Evolutionary conservation across 306 rosid genomes (phyloP), one percentile per base, ranked within the genome.

Genomic region (Purshia tridentata): DNA sequence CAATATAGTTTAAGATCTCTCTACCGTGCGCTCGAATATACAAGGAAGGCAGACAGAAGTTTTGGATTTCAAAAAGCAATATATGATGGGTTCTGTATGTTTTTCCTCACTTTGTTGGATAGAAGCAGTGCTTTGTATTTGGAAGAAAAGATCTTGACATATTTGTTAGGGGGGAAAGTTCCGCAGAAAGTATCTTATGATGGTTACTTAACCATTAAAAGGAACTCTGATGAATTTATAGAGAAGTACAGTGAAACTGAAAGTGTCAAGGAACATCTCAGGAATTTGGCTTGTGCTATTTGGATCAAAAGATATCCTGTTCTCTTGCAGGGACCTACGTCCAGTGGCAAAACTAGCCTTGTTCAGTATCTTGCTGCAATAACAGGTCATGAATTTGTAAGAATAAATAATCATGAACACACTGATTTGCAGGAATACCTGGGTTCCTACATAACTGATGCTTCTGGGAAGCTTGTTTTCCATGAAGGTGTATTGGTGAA

Each of bases 271-370:
- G 92, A 89, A 77, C 93, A 91, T 78, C 90, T 94, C 66, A 84
- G 86, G 50, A 89, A 81, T 80, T 80, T 91, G 87, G 90, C 92
- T 49, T 84, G 98, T 64, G 95, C 97, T 22, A 88, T 91, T 76
- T 83, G 90, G 58, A 77, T 90, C 48, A 86, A 79, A 73, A 86
- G 84, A 77, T 94, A 91, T 78, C 97, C 98, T 42, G 91, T 94
- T 50, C 95, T 94, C 58, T 80, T 94, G 84, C 98, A 94, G 85
- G 98, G 98, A 49, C 98, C 98, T 51, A 94, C 97, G 0, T 94
- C 98, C 59, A 89, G 97, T 73, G 98, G 98, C 81, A 94, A 94
- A 81, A 91, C 98, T 62, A 94, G 98, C 86, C 94, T 94, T 80
- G 90, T 94, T 64, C 86, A 82, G 66, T 90, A 89, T 80, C 97